phyloP scores from a whole-genome alignment of 306 rosid genomes.

The Cicer bijugum region DNA sequence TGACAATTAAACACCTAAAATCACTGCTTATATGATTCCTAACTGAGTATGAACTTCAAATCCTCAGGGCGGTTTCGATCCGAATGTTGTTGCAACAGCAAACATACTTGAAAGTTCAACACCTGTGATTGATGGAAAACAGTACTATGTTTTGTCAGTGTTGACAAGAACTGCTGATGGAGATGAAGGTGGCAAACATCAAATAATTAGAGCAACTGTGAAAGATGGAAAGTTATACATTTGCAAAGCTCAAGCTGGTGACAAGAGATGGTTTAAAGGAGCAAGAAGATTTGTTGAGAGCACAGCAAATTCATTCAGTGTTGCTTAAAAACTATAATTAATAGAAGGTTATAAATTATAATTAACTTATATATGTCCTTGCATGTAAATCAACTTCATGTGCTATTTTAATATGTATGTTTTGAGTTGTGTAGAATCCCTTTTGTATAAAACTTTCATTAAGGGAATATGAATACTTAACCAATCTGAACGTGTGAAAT shows the following conservation, averaged over 20 bases:
- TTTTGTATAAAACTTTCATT: conserved; percentile 40
- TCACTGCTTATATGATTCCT: conserved; percentile 1
- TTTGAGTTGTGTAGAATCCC: conserved; percentile 43
- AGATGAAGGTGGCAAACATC: conserved; percentile 98
- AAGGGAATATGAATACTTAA: conserved; percentile 49
- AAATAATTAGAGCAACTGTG: conserved; percentile 77
- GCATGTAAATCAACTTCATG: conserved; percentile 54
- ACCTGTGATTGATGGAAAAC: conserved; percentile 54
- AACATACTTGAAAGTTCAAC: conserved; percentile 68
- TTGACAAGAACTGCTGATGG: conserved; percentile 99
- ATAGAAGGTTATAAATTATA: conserved; percentile 24
- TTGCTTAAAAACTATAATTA: conserved; percentile 58
- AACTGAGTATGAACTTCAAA: conserved; percentile 34
- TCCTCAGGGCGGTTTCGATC: conserved; percentile 88
- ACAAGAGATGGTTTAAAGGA: conserved; percentile 99
- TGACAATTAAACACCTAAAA: not conserved
- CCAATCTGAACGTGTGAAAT: too few relatives aligned
- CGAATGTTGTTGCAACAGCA: conserved; percentile 80
- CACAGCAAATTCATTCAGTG: conserved; percentile 80
- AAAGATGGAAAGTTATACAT: conserved; percentile 87
- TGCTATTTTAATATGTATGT: conserved; percentile 42
- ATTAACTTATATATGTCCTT: conserved; percentile 26
- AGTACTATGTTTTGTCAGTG: conserved; percentile 71
- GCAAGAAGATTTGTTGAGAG: conserved; percentile 86
- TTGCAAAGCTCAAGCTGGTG: conserved; percentile 98